Percentiles rank a stretch among this genome's conserved stretches.
These are phyloP conservation scores for Mycena crocata DNA, from an alignment of 768 basidiomycete genomes.

Conservation along the genomic window DNA sequence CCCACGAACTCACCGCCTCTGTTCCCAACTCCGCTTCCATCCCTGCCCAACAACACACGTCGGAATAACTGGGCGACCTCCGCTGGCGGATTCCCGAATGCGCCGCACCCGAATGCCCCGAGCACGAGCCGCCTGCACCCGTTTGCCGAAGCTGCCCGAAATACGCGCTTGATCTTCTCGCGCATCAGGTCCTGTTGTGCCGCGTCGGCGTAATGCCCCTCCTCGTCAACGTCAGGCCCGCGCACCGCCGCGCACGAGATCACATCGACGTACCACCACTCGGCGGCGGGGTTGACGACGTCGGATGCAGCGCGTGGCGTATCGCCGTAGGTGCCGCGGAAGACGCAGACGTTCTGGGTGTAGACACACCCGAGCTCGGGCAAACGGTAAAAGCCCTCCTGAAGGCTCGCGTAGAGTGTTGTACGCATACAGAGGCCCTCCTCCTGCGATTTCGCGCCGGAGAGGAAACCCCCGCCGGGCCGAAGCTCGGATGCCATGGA, in stretches of 20 bases:
- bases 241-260: slow-evolving; percentile 37
- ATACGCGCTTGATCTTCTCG: slow-evolving; percentile 35
- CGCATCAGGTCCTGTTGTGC: slow-evolving; percentile 34
- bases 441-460: slow-evolving; percentile 34
- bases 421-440: slow-evolving; percentile 38
- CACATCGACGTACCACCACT: slow-evolving; percentile 38
- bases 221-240: slow-evolving; percentile 30
- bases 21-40: slow-evolving; percentile 21
- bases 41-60: slow-evolving; percentile 31
- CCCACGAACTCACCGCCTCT: slow-evolving; percentile 35
- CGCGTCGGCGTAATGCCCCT: slow-evolving; percentile 26
- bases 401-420: slow-evolving; percentile 33
- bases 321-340: slow-evolving; percentile 31
- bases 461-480: slow-evolving; percentile 36
- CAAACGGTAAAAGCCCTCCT: slow-evolving; percentile 33
- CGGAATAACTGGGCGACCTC: slow-evolving; percentile 36
- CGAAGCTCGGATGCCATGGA: slow-evolving; percentile 38
- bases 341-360: slow-evolving; percentile 37
- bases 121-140: slow-evolving; percentile 31
- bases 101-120: slow-evolving; percentile 37
- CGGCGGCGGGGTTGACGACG: slow-evolving; percentile 23
- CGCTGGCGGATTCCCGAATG: slow-evolving; percentile 32
- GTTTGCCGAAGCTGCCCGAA: slow-evolving; percentile 29
- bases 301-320: background rate
- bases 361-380: slow-evolving; percentile 35